Evolutionary conservation across 2,329 filamentous ascomycete genomes (phyloP), one percentile per base, ranked within the genome.

Genomic region (Magnaporthiopsis poae): DNA sequence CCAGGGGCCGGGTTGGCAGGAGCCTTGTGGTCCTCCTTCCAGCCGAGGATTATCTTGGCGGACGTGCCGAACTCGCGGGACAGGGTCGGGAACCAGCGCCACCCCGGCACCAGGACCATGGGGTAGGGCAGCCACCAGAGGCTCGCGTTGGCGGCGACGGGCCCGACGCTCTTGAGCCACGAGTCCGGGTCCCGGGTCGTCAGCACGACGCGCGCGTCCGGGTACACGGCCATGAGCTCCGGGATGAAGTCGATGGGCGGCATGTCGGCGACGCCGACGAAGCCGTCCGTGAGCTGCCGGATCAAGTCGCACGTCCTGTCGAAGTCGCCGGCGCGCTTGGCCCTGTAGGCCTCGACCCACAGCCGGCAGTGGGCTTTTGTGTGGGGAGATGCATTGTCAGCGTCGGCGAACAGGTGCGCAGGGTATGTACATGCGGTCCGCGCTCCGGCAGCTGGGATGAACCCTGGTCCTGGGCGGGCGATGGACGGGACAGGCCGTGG

Each of bases 181-280:
- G 69, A 70, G 27, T 73, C 71, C 15, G 72, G 70, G 68, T 76
- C 73, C 27, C 75, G 72, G 7, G 71, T 71, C 5, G 76, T 75
- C 68, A 75, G 75, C 29, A 82, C 76, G 29, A 81, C 78, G 65
- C 75, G 77, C 29, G 80, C 79, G 33, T 80, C 74, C 0, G 80
- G 80, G 68, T 80, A 81, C 27, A 80, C 67, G 31, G 77, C 74
- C 68, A 81, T 69, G 46, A 82, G 70, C 65, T 81, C 79, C 29
- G 75, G 72, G n/a, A 80, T 73, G 25, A 80, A 73, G 64, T 76
- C 73, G 33, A 71, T 71, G 3, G 73, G 73, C 1, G 80, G 79
- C 11, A 74, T 67, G 69, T 82, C 80, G 25, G 78, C 77, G 25
- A 75, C 75, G 13, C 76, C 79, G 2, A 76, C 77, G 68, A 77